Evolutionary conservation across 345 rosid genomes (phyloP).

Genomic region (Microcos paniculata): DNA sequence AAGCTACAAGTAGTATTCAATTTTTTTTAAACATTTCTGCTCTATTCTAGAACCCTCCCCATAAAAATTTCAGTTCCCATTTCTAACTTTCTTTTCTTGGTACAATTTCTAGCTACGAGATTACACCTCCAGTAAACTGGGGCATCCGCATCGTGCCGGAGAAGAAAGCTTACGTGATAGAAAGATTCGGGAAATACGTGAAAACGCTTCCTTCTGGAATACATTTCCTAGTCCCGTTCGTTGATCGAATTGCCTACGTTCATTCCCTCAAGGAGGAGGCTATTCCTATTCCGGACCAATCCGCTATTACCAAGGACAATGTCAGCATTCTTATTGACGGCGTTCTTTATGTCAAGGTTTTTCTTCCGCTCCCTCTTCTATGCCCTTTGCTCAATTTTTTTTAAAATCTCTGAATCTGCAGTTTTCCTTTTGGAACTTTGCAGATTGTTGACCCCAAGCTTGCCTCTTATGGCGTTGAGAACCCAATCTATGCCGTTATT

Average conservation of each 20-base stretch:
- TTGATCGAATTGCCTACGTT: constrained; percentile 89
- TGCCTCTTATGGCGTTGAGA: constrained; percentile 96
- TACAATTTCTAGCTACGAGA: constrained; percentile 52
- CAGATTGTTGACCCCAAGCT: constrained; percentile 85
- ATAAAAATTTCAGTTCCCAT: background rate
- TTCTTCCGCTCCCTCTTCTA: background rate
- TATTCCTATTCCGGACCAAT: constrained; percentile 82
- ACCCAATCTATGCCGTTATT: constrained; percentile 83
- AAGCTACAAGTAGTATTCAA: constrained; percentile 26
- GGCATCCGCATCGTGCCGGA: constrained; percentile 89
- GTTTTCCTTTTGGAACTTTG: background rate
- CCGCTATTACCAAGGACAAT: constrained; percentile 92
- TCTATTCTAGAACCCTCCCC: background rate
- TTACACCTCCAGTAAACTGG: constrained; percentile 80
- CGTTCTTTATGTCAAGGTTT: constrained; percentile 85
- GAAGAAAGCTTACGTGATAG: constrained; percentile 81
- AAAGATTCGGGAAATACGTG: constrained; percentile 79
- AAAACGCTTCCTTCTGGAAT: constrained; percentile 83
- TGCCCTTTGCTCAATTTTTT: background rate
- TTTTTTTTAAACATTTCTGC: background rate
- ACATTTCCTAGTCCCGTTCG: constrained; percentile 82
- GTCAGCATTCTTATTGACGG: constrained; percentile 94
- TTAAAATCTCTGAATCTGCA: background rate
- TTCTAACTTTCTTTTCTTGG: background rate
- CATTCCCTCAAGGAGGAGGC: constrained; percentile 98